These are phyloP conservation scores for Ascochyta koolunga DNA, from an alignment of 2,329 filamentous ascomycete species.

Conservation along the genomic window DNA sequence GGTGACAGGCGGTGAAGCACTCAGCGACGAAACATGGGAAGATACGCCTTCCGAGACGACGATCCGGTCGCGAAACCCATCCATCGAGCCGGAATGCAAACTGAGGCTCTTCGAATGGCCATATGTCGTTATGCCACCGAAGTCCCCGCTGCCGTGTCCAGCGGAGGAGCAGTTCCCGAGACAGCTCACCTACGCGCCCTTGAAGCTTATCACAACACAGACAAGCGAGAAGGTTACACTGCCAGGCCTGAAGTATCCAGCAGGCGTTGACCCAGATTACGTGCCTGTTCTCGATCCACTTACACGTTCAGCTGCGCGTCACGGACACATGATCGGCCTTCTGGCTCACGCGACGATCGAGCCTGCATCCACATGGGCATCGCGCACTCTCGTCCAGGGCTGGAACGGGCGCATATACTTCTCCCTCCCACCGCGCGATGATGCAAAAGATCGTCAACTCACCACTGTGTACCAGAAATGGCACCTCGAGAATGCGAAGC, in stretches of 20 bases:
- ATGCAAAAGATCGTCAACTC: slow-evolving; percentile 9
- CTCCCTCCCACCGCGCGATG: slow-evolving; percentile 17
- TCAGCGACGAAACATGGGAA: slow-evolving; percentile 32
- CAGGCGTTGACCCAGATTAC: slow-evolving; percentile 25
- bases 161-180: slow-evolving; percentile 11
- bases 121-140: slow-evolving; percentile 19
- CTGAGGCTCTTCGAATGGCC: slow-evolving; percentile 40
- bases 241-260: slow-evolving; percentile 28
- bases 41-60: slow-evolving; percentile 23
- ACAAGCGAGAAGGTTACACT: slow-evolving; percentile 31
- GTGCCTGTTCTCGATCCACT: slow-evolving; percentile 28
- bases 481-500: slow-evolving; percentile 13
- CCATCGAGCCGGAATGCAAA: slow-evolving; percentile 19
- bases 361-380: slow-evolving; percentile 32
- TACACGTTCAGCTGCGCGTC: slow-evolving; percentile 29
- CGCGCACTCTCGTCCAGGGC: slow-evolving; percentile 33
- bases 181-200: slow-evolving; percentile 28
- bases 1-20: slow-evolving; percentile 14
- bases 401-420: slow-evolving; percentile 40
- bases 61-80: background rate
- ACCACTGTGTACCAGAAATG: slow-evolving; percentile 28
- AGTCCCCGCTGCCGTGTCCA: background rate
- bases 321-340: slow-evolving; percentile 28
- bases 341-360: slow-evolving; percentile 34
- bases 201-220: slow-evolving; percentile 32